Evolutionary conservation across 164 flowering plant genomes (phyloP).

Genomic region (Vitis labrusca): DNA sequence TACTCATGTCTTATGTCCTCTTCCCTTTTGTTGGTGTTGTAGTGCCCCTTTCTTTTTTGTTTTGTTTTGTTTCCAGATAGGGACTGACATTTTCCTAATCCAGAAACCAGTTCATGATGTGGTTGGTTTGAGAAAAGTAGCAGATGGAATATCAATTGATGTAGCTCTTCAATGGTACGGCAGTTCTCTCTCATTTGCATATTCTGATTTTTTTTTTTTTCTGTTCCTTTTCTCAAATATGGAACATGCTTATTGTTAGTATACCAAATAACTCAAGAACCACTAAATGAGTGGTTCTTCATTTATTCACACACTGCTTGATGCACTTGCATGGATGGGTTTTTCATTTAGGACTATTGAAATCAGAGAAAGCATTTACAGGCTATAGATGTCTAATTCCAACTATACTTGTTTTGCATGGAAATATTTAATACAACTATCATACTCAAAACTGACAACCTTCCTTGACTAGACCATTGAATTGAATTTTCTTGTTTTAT

Average conservation of each 20-base stretch:
- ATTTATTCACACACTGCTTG: neutral
- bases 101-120: constrained; percentile 93
- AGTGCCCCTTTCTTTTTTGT: neutral
- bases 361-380: neutral
- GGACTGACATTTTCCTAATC: constrained; percentile 25
- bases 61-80: neutral
- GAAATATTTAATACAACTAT: neutral
- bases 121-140: constrained; percentile 66
- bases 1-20: constrained; percentile 17
- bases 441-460: neutral
- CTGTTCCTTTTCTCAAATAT: neutral
- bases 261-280: neutral
- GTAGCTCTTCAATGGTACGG: constrained; percentile 86
- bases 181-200: neutral
- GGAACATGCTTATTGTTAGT: neutral
- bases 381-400: neutral
- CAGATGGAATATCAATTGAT: constrained; percentile 74
- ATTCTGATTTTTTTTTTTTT: constrained; percentile 5
- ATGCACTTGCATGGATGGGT: neutral
- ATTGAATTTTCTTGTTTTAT: neutral
- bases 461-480: neutral
- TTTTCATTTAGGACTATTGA: neutral
- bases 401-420: too few relatives aligned
- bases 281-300: neutral
- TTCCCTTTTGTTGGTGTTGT: constrained; percentile 1